Evolutionary conservation across 1,284 basidiomycete species (phyloP).

Genomic region (Phylloporus sp.): DNA sequence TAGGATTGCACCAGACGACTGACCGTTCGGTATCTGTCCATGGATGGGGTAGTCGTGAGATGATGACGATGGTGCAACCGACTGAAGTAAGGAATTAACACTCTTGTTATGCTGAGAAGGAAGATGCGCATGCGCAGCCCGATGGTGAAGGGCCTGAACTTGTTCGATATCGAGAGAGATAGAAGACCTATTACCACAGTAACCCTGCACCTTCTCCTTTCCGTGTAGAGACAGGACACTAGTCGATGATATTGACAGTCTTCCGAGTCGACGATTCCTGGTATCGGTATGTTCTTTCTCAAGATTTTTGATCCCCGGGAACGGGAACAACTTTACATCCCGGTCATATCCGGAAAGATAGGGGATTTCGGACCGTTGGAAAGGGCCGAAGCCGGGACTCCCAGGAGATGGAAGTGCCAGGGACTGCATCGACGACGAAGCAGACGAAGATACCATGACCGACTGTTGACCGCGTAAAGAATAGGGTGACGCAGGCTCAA

Average conservation of each 20-base stretch:
- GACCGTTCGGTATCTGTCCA: slow-evolving; percentile 41
- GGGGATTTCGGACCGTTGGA: slow-evolving; percentile 66
- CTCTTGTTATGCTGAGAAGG: slow-evolving; percentile 43
- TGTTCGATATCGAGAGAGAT: neutral
- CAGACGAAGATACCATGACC: slow-evolving; percentile 63
- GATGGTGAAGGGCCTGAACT: neutral
- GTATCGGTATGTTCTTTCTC: slow-evolving; percentile 69
- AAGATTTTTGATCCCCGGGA: slow-evolving; percentile 81
- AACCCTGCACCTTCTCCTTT: slow-evolving; percentile 48
- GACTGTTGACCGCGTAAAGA: slow-evolving; percentile 33
- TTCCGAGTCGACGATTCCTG: slow-evolving; percentile 53
- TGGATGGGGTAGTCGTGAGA: slow-evolving; percentile 54
- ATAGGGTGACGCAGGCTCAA: neutral
- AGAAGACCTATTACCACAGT: slow-evolving; percentile 24
- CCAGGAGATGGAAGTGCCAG: slow-evolving; percentile 55
- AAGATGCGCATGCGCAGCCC: neutral
- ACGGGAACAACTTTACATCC: slow-evolving; percentile 85
- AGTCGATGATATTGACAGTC: slow-evolving; percentile 57
- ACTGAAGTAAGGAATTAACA: slow-evolving; percentile 44
- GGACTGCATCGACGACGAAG: slow-evolving; percentile 67
- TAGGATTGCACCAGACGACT: slow-evolving; percentile 32
- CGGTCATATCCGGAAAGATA: slow-evolving; percentile 62
- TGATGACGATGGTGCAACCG: slow-evolving; percentile 48
- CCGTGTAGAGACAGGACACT: slow-evolving; percentile 52
- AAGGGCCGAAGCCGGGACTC: slow-evolving; percentile 64